Base-by-base conservation (phyloP, 805 yeast species). In the Jamesozyma rosinii region DNA sequence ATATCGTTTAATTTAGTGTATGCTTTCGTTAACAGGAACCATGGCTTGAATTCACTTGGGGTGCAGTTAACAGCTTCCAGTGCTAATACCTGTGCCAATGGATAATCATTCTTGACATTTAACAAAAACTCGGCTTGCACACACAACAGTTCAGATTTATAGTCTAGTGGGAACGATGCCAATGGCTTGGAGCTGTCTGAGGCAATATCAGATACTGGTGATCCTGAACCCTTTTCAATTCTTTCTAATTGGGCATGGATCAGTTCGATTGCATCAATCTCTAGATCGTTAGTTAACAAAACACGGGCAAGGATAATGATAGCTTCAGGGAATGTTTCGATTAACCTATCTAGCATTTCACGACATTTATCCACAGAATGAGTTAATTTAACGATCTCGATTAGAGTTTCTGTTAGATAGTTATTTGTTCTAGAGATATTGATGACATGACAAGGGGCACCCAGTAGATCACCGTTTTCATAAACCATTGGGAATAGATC, bases 11-110 rank as follows among this genome's bases (percentile, higher is more conserved):
- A 57, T 37, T 72, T 71, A 33, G 83, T 75, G 59, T 83, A 83
- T 1, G 77, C 74, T 51, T 72, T 71, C 8, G 83, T 83, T 45
- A 84, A 61, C 44, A 75, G 63, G 3, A 81, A 72, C 95, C 95
- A 84, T 2, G 87, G 76, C 50, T 70, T 74, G 59, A 83, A 83
- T 52, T 79, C 83, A 5, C 88, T 80, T 3, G 95, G 95, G 0
- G 83, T 71, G 2, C 80, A 71, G 52, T 79, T 77, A 4, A 82
- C 87, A 5, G 63, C 63, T 17, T 46, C 45, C 42, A 55, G 61
- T 2, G 62, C 61, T 24, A 57, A 49, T 26, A 44, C 34, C 40
- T 51, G 54, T 1, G 63, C 63, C 22, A 59, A 45, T 10, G 35
- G 34, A 37, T 49, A 54, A 44, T 61, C 65, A 26, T 47, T 49